Evolutionary conservation across 768 basidiomycete genomes (phyloP), one percentile per base, ranked within the genome.

Genomic region (Mycena epipterygia): DNA sequence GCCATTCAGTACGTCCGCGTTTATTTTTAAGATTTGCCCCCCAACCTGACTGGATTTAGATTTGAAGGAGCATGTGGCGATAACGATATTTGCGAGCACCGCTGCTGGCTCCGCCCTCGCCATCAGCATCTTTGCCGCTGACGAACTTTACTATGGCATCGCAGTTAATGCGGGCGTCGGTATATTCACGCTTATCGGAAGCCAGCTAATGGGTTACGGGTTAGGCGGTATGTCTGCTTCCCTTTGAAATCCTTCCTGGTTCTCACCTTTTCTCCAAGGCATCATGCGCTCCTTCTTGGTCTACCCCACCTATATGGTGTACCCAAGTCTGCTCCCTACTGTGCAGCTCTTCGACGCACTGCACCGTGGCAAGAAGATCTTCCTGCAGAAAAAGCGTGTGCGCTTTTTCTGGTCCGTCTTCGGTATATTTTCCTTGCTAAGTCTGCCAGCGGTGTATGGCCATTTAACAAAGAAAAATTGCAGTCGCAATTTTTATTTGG

Each of bases 51-150:
- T 21, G 16, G 14, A 14, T 2, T 3, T 49, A 87, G 85, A 88
- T 69, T 81, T 84, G 75, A 85, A 84, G 75, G 90, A 91, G 73
- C 89, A 91, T 73, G 88, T 89, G 11, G 86, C 86, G 19, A 90
- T 91, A 57, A 89, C 89, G 3, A 89, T 90, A 41, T 88, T 91
- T 76, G 79, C 89, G 1, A 86, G 88, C 23, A 90, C 90, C 0
- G 90, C 90, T 2, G 87, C 88, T 1, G 83, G 84, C 2, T 88
- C 89, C 1, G 89, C 90, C 0, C 79, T 88, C 14, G 89, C 88
- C 0, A 89, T 90, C 76, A 88, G 84, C 62, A 85, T 90, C 69
- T 89, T 90, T 61, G 89, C 89, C 4, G 88, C 89, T 0, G 82
- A 90, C 41, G 84, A 86, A 73, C 74, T 81, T 49, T 84, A 78